Evolutionary conservation across 805 yeast species (phyloP), one percentile per base, ranked within the genome.

Genomic region (Lipomyces mesembrius): DNA sequence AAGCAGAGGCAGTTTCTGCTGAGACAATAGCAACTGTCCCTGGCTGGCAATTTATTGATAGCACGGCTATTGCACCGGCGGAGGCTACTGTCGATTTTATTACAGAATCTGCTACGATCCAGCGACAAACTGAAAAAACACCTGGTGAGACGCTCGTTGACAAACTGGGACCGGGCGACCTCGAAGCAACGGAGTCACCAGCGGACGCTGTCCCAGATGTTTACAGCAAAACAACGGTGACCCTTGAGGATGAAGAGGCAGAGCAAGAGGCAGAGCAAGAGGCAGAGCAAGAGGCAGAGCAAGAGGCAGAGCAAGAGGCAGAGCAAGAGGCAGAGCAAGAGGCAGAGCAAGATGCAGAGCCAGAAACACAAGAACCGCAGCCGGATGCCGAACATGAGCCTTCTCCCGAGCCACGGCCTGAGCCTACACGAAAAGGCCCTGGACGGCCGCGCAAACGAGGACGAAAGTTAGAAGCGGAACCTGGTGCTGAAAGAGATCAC

Each of bases 341-440:
- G 53, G 35, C 32, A 1, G 43, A 55, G 11, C 32, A 63, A n/a
- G 59, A 57, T 6, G 60, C 32, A n/a, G n/a, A n/a, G n/a, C 27
- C 56, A 61, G 17, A 62, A 59, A 53, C 49, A 27, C 39, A 43
- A 9, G 49, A n/a, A 43, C 22, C 9, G 11, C 27, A 34, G 43
- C 55, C 35, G 43, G 52, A 52, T 20, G 11, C 34, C 8, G 59
- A 53, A 27, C 52, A 53, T 27, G 58, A n/a, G 27, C 8, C 49
- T 43, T 43, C 22, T 8, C 66, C 11, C 9, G 57, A 62, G 58
- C 59, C 59, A 66, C 25, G 62, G 51, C 3, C 57, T 8, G 57
- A 53, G 12, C 34, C 62, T 37, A 1, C 34, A 54, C 37, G 49
- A 17, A 43, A 43, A n/a, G 49, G 49, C 5, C 49, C 49, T 8